Conservation (phyloP, 2,329 filamentous ascomycete genomes). For the Triangularia setosa region DNA sequence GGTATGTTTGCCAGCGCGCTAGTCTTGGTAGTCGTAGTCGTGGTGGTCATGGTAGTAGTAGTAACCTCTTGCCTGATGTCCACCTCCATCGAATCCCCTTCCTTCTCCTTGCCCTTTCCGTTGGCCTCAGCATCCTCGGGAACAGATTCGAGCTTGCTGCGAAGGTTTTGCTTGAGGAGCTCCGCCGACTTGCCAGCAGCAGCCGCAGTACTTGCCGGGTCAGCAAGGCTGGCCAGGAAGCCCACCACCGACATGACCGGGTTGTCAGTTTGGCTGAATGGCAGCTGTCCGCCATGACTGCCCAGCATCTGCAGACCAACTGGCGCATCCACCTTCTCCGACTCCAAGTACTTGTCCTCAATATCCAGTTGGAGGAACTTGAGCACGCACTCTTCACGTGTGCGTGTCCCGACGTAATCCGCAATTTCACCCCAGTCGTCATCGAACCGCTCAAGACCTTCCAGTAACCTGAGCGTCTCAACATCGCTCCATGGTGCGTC, state of each 20-base stretch:
- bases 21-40: conserved; percentile 43
- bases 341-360: conserved; percentile 92
- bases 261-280: conserved; percentile 90
- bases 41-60: conserved; percentile 49
- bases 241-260: conserved; percentile 94
- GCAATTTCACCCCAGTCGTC: conserved; percentile 95
- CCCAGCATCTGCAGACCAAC: conserved; percentile 64
- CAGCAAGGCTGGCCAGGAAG: conserved; percentile 86
- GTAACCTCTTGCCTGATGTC: conserved; percentile 47
- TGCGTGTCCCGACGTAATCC: conserved; percentile 86
- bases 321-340: conserved; percentile 57
- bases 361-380: conserved; percentile 97
- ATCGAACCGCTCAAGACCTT: conserved; percentile 87
- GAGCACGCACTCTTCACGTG: conserved; percentile 91
- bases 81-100: conserved; percentile 61
- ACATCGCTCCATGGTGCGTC: conserved; percentile 89
- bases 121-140: conserved; percentile 43
- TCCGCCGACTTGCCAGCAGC: conserved; percentile 85
- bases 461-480: conserved; percentile 82
- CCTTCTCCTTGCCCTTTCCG: conserved; percentile 56
- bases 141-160: conserved; percentile 65
- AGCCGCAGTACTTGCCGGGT: conserved; percentile 84
- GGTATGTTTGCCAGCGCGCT: conserved; percentile 68
- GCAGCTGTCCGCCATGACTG: conserved; percentile 72
- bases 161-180: conserved; percentile 76